Conservation (phyloP, 2,329 filamentous ascomycete genomes). For the Monosporascus ibericus region DNA sequence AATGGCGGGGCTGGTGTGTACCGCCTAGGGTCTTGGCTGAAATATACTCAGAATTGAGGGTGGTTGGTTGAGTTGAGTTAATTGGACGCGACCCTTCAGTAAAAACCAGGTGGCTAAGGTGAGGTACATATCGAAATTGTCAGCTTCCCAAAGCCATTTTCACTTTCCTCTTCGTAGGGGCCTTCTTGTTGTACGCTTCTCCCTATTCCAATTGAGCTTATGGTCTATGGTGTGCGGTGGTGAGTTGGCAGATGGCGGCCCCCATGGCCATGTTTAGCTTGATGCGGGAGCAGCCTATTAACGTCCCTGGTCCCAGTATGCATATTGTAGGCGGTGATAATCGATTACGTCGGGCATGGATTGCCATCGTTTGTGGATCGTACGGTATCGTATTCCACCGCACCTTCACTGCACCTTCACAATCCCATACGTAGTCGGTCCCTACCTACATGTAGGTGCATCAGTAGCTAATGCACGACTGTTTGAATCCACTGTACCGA, state of each 20-base stretch:
- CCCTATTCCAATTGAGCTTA: not conserved
- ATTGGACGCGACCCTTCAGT: too few relatives aligned
- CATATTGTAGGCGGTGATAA: conserved; percentile 1
- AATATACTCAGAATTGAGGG: not conserved
- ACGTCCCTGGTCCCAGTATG: not conserved
- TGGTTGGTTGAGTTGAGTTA: not conserved
- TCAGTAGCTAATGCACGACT: too few relatives aligned
- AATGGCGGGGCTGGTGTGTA: not conserved
- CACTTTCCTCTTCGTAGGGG: not conserved
- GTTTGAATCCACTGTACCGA: too few relatives aligned
- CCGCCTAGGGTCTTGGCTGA: not conserved
- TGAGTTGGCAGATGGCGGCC: not conserved
- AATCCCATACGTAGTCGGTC: too few relatives aligned
- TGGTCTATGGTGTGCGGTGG: not conserved
- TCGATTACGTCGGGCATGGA: not conserved
- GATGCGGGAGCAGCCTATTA: not conserved
- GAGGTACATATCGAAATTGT: not conserved
- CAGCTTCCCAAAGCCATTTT: not conserved
- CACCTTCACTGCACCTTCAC: too few relatives aligned
- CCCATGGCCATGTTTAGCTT: not conserved
- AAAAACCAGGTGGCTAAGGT: not conserved
- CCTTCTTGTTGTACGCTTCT: not conserved
- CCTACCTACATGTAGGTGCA: too few relatives aligned
- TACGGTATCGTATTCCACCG: too few relatives aligned
- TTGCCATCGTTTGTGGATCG: too few relatives aligned